Percentiles rank a stretch among this genome's conserved stretches.
These are phyloP conservation scores for Aspergillus tubingensis DNA, from an alignment of 2,329 filamentous ascomycete genomes.

Conservation along the genomic window DNA sequence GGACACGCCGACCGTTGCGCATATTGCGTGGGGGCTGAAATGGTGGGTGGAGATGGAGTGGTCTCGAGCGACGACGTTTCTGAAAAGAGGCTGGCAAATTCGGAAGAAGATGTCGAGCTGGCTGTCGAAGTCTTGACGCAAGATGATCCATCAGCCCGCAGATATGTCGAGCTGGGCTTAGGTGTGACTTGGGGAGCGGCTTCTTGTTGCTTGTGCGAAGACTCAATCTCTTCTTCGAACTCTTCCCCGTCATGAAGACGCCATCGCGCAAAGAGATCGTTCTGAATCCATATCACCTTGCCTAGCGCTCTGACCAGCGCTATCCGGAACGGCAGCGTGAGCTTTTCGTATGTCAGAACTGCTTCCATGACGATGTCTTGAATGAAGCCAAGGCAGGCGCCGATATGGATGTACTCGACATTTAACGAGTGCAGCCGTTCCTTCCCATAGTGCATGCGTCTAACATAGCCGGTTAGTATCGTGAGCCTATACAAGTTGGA, in stretches of 20 bases:
- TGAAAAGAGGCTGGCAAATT: neutral
- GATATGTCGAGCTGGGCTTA: neutral
- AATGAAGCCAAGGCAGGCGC: conserved; percentile 70
- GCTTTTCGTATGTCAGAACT: conserved; percentile 68
- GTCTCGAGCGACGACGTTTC: neutral
- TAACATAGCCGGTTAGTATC: conserved; percentile 26
- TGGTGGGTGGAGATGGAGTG: neutral
- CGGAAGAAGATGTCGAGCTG: neutral
- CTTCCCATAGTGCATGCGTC: conserved; percentile 76
- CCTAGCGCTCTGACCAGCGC: conserved; percentile 72
- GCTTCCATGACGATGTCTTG: conserved; percentile 77
- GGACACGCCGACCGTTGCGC: conserved; percentile 29
- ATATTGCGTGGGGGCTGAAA: conserved; percentile 31
- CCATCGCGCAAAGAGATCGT: conserved; percentile 81
- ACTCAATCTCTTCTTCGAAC: conserved; percentile 45
- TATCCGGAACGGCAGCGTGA: conserved; percentile 69
- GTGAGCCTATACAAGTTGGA: neutral
- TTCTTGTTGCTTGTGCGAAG: neutral
- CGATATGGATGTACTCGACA: conserved; percentile 79
- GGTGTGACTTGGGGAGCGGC: neutral
- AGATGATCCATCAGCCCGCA: neutral
- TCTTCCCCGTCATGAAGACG: conserved; percentile 71
- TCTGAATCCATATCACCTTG: conserved; percentile 87
- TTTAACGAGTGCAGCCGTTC: conserved; percentile 73
- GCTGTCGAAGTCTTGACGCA: neutral